Evolutionary conservation across 2,329 filamentous ascomycete species (phyloP).

Genomic region (Mollisia scopiformis): DNA sequence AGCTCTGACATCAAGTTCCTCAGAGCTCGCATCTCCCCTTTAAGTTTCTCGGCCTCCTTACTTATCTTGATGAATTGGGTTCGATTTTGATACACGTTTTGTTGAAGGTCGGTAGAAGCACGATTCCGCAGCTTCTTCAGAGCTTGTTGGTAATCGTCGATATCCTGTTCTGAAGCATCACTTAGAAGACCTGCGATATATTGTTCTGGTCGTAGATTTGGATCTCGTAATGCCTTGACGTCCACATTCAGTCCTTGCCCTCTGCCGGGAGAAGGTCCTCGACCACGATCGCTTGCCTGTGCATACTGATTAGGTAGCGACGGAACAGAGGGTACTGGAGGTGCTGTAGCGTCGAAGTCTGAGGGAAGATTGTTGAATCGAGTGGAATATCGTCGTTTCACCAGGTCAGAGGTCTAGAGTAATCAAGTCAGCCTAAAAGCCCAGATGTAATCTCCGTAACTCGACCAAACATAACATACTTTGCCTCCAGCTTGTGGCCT

Average conservation of each 20-base stretch:
- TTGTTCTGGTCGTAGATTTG: slow-evolving; percentile 77
- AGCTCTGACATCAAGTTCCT: slow-evolving; percentile 91
- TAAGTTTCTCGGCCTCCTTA: slow-evolving; percentile 97
- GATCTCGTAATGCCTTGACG: slow-evolving; percentile 76
- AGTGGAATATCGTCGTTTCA: slow-evolving; percentile 93
- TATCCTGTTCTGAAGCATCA: slow-evolving; percentile 37
- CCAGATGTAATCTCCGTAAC: no score
- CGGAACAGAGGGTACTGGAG: slow-evolving; percentile 75
- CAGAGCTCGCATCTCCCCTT: slow-evolving; percentile 91
- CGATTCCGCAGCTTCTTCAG: slow-evolving; percentile 35
- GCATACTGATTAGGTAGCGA: slow-evolving; percentile 57
- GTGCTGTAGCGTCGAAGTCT: slow-evolving; percentile 68
- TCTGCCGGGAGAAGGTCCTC: slow-evolving; percentile 34
- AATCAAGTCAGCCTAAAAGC: neutral
- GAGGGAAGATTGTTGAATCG: slow-evolving; percentile 80
- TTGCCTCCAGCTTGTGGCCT: slow-evolving; percentile 60
- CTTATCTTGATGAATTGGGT: slow-evolving; percentile 99
- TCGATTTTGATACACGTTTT: slow-evolving; percentile 95
- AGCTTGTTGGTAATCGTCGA: slow-evolving; percentile 35
- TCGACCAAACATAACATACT: no score
- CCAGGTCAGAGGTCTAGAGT: slow-evolving; percentile 70
- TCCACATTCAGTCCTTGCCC: slow-evolving; percentile 70
- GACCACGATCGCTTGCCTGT: slow-evolving; percentile 25
- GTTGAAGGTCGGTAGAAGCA: slow-evolving; percentile 72
- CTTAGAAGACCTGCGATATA: slow-evolving; percentile 56